These are phyloP conservation scores for Populus hybrid DNA, from an alignment of 441 rosid species.

Conservation along the genomic window DNA sequence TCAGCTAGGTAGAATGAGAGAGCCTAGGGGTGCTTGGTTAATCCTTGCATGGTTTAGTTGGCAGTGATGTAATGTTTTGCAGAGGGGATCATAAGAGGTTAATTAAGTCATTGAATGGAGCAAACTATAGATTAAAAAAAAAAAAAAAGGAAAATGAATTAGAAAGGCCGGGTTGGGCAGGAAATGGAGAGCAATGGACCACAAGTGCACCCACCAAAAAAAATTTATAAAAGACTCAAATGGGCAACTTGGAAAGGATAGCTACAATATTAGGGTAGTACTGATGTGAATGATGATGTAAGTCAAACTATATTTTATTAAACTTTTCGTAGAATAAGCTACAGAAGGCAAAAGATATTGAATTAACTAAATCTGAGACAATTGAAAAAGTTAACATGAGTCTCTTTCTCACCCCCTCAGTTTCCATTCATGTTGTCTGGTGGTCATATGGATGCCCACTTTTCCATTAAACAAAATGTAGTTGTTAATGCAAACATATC, in stretches of 20 bases:
- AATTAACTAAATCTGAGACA: not conserved
- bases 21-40: not conserved
- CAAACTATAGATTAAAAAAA: not conserved
- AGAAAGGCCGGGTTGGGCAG: not conserved
- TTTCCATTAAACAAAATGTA: not conserved
- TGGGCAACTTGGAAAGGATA: slow-evolving; percentile 1
- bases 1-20: not conserved
- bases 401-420: not conserved
- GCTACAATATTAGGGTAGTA: not conserved
- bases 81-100: not conserved
- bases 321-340: not conserved
- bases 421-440: not conserved
- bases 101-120: not conserved
- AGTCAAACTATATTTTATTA: not conserved
- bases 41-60: not conserved
- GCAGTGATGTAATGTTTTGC: not conserved
- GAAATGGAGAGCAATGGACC: not conserved
- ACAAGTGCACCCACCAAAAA: slow-evolving; percentile 3
- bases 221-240: not conserved
- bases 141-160: not conserved
- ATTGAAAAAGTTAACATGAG: not conserved
- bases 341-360: not conserved
- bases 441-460: not conserved
- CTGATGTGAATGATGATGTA: slow-evolving; percentile 3
- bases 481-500: not conserved